Base-by-base conservation (phyloP, 306 rosid species). In the Vicia sativa region DNA sequence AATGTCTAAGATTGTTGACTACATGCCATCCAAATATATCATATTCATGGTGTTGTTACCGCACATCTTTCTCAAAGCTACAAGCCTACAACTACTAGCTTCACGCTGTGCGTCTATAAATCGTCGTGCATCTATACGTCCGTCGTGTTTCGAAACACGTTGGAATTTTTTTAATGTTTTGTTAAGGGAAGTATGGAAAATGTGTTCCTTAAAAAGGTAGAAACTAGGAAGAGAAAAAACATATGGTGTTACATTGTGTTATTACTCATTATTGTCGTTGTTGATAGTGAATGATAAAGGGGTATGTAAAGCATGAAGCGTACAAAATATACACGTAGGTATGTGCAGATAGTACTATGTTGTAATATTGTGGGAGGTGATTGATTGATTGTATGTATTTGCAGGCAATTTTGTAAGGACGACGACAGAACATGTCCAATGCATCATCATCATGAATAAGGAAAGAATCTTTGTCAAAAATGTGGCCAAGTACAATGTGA, bases 361-460 rank as follows among this genome's bases (percentile, higher is more conserved):
- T 79, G 84, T 84, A 81, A 65, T 77, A 80, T 77, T 55, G 68
- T 80, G 82, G 55, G 82, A 41, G 70, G 71, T n/a, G n/a, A n/a
- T 1, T 64, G 71, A 72, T 79, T 81, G 85, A 72, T 76, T 79
- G 28, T 49, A 8, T 49, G 77, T 70, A 71, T 71, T 74, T 75
- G 70, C 78, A 78, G 72, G 83, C 69, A 77, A 75, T 75, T 83
- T 75, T 81, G 80, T 79, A 75, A 77, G 78, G 74, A 77, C 44
- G 45, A 74, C 43, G 69, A 52, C 72, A 48, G 69, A 68, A 45
- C 75, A 68, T 49, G 41, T 29, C 65, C 60, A 45, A 63, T 76
- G 76, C 74, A 50, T 65, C 77, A 66, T 65, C 65, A 61, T 68
- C 72, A 73, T 76, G 83, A 85, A 81, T 83, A 81, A 79, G 77